These are phyloP conservation scores for Verticillium nonalfalfae DNA, from an alignment of 2,329 filamentous ascomycete genomes.

Conservation along the genomic window DNA sequence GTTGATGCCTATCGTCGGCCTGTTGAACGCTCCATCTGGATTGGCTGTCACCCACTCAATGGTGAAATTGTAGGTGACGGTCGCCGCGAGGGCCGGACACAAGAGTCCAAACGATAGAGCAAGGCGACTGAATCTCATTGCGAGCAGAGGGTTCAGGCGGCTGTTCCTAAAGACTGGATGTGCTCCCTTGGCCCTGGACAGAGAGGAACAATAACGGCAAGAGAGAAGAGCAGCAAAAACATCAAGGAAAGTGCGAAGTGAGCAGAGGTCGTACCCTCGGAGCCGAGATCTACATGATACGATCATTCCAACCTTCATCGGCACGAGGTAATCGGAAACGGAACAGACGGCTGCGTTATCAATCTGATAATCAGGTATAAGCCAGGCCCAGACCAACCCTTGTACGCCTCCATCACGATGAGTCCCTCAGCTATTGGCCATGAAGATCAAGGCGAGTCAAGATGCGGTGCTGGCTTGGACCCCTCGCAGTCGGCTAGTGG, in stretches of 20 bases:
- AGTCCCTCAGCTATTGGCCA: not conserved
- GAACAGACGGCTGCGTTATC: not conserved
- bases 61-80: constrained; percentile 58
- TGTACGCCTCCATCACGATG: not conserved
- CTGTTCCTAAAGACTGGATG: not conserved
- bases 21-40: constrained; percentile 59
- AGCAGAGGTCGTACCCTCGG: not conserved
- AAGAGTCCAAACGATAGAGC: not conserved
- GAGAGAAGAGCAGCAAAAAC: not conserved
- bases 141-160: no score
- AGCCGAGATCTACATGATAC: not conserved
- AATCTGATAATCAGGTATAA: constrained; percentile 1
- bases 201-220: not conserved
- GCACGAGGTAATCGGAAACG: not conserved
- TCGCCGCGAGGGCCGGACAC: constrained; percentile 20
- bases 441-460: not conserved
- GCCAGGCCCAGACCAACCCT: not conserved
- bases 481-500: not conserved
- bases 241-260: not conserved
- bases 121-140: not conserved
- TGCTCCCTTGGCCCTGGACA: not conserved
- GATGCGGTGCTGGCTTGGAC: not conserved
- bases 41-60: constrained; percentile 66
- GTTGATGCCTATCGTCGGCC: constrained; percentile 73
- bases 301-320: not conserved